Conservation (phyloP, 2,329 filamentous ascomycete species). For the Thelonectria blattea region DNA sequence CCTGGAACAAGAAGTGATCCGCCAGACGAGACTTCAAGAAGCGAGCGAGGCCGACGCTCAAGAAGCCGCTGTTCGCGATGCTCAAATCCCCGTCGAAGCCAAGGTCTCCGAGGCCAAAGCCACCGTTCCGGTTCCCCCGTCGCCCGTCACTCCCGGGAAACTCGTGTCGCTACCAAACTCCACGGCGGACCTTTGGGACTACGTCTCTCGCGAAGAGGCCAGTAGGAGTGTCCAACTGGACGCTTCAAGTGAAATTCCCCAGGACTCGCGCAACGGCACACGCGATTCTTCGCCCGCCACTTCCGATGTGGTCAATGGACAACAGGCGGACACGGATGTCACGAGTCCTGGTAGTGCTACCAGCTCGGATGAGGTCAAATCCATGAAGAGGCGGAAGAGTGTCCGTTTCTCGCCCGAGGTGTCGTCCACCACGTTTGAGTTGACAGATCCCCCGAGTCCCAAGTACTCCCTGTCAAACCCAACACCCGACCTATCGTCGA, state of each 20-base stretch:
- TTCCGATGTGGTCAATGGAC: constrained; percentile 10
- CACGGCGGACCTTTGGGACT: constrained; percentile 39
- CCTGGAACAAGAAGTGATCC: constrained; percentile 82
- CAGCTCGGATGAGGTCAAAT: constrained; percentile 26
- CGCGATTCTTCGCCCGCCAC: neutral
- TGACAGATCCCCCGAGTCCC: constrained; percentile 58
- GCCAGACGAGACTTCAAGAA: constrained; percentile 65
- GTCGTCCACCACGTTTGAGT: constrained; percentile 66
- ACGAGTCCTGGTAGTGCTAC: constrained; percentile 17
- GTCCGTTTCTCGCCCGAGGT: constrained; percentile 74
- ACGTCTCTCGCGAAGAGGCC: neutral
- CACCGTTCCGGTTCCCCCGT: constrained; percentile 5
- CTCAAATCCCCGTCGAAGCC: constrained; percentile 14
- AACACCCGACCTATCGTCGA: constrained; percentile 14
- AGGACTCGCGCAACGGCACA: neutral
- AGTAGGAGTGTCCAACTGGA: neutral
- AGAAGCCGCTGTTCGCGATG: constrained; percentile 21
- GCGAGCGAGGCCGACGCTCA: constrained; percentile 40
- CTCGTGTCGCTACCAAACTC: constrained; percentile 65
- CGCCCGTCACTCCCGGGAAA: constrained; percentile 53
- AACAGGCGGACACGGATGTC: constrained; percentile 6
- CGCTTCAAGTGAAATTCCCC: neutral
- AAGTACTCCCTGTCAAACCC: constrained; percentile 38
- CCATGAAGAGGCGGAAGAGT: constrained; percentile 61
- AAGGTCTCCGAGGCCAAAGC: constrained; percentile 13